A percentile compares a stretch with the other conserved stretches of the same genome.
These are phyloP conservation scores for Argentina anserina DNA, from an alignment of 306 rosid genomes.

Conservation along the genomic window DNA sequence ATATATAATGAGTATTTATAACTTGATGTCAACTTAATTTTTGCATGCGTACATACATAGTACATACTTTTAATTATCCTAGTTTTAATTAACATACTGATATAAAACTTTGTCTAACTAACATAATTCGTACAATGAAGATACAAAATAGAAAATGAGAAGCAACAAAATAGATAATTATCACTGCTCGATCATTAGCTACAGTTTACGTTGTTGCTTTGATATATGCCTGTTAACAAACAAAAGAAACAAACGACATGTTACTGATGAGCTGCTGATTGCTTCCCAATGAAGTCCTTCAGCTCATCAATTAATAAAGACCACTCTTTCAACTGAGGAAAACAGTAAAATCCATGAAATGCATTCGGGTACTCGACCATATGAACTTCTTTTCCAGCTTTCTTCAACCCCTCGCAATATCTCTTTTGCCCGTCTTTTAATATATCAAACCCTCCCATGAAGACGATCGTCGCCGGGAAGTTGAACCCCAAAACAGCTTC, in stretches of 20 bases:
- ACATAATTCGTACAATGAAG: too few relatives aligned
- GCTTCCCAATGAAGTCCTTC: constrained; percentile 23
- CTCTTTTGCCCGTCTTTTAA: constrained; percentile 25
- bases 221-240: neutral
- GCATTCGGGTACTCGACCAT: constrained; percentile 25
- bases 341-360: constrained; percentile 22
- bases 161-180: too few relatives aligned
- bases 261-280: neutral
- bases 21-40: too few relatives aligned
- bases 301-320: neutral
- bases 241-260: neutral
- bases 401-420: constrained; percentile 20
- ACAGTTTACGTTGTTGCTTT: too few relatives aligned
- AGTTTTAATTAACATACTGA: too few relatives aligned
- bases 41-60: too few relatives aligned
- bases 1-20: too few relatives aligned
- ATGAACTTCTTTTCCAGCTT: constrained; percentile 16
- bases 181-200: too few relatives aligned
- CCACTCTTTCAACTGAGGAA: constrained; percentile 12
- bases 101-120: too few relatives aligned
- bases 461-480: constrained; percentile 25
- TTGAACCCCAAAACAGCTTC: neutral
- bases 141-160: too few relatives aligned
- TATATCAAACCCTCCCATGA: constrained; percentile 23
- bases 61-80: too few relatives aligned